Conservation (phyloP, 1,284 basidiomycete species). For the Tylopilus orsonianus region DNA sequence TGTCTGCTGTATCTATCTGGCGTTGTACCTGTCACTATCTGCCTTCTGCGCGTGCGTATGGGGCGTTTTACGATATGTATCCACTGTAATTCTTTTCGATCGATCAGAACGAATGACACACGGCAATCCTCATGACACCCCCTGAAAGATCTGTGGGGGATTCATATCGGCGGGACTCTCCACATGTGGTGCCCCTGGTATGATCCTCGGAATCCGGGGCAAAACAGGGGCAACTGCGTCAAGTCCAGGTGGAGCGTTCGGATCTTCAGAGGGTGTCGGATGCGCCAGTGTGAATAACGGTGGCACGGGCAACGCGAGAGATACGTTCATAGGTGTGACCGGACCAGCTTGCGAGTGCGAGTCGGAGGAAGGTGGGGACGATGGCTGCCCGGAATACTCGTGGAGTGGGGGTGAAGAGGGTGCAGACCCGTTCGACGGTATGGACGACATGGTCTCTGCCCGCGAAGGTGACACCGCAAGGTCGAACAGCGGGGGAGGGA, state of each 20-base stretch:
- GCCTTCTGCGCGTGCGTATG: neutral
- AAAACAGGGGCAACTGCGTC: slow-evolving; percentile 18
- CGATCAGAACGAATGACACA: neutral
- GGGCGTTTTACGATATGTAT: slow-evolving; percentile 2
- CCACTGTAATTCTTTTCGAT: slow-evolving; percentile 3
- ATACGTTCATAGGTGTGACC: neutral
- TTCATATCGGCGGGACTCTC: slow-evolving; percentile 33
- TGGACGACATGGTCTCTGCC: slow-evolving; percentile 28
- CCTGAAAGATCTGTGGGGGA: slow-evolving; percentile 10
- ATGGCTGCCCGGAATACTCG: slow-evolving; percentile 4
- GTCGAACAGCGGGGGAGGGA: slow-evolving; percentile 44
- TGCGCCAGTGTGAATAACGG: slow-evolving; percentile 19
- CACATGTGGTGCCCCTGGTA: slow-evolving; percentile 22
- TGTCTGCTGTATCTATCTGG: slow-evolving; percentile 2
- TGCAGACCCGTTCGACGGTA: slow-evolving; percentile 19
- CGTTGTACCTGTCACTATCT: neutral
- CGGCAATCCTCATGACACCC: neutral
- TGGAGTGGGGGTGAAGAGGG: slow-evolving; percentile 10
- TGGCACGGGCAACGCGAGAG: slow-evolving; percentile 17
- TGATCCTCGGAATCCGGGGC: slow-evolving; percentile 20
- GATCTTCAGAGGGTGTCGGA: neutral
- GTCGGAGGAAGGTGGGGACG: slow-evolving; percentile 3
- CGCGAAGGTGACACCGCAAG: slow-evolving; percentile 29
- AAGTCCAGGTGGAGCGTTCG: neutral
- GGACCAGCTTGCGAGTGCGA: slow-evolving; percentile 10